Percentiles rank a stretch among this genome's conserved stretches.
Evolutionary conservation across 257 asterid species (phyloP).

Genomic region (Solanum raphanifolium): DNA sequence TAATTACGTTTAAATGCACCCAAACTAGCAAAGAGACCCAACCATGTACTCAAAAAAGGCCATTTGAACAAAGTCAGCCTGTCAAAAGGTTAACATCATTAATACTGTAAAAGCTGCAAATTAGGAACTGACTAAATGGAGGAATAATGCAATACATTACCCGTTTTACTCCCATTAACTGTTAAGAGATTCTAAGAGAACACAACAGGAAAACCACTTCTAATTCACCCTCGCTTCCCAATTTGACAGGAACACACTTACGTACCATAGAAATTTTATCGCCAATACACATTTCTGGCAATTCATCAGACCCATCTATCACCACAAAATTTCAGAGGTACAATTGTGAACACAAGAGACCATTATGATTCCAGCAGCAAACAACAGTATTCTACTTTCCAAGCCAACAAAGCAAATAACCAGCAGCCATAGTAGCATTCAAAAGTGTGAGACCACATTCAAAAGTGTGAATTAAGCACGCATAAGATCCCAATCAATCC

Average conservation of each 20-base stretch:
- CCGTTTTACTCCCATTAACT: conserved; percentile 30
- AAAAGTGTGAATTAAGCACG: conserved; percentile 32
- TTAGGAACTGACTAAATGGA: conserved; percentile 7
- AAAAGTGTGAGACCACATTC: conserved; percentile 31
- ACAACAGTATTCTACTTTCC: conserved; percentile 20
- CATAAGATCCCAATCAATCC: conserved; percentile 33
- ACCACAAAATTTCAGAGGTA: conserved; percentile 24
- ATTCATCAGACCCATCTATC: conserved; percentile 26
- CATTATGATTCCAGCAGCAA: conserved; percentile 40
- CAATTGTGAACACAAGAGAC: conserved; percentile 22
- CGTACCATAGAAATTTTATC: conserved; percentile 4
- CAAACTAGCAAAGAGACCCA: conserved; percentile 52
- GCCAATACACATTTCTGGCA: conserved; percentile 10
- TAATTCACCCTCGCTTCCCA: conserved; percentile 23
- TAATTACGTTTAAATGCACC: conserved; percentile 28
- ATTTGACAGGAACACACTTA: conserved; percentile 13
- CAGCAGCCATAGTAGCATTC: conserved; percentile 60
- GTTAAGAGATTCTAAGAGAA: conserved; percentile 29
- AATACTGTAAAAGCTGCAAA: conserved; percentile 26
- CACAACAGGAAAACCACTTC: conserved; percentile 22
- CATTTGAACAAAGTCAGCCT: conserved; percentile 50
- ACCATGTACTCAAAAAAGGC: conserved; percentile 33
- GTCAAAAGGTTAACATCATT: conserved; percentile 54
- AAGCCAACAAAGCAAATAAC: conserved; percentile 46
- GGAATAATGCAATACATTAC: conserved; percentile 22